Evolutionary conservation across 345 rosid genomes (phyloP).

Genomic region (Linum tenue): DNA sequence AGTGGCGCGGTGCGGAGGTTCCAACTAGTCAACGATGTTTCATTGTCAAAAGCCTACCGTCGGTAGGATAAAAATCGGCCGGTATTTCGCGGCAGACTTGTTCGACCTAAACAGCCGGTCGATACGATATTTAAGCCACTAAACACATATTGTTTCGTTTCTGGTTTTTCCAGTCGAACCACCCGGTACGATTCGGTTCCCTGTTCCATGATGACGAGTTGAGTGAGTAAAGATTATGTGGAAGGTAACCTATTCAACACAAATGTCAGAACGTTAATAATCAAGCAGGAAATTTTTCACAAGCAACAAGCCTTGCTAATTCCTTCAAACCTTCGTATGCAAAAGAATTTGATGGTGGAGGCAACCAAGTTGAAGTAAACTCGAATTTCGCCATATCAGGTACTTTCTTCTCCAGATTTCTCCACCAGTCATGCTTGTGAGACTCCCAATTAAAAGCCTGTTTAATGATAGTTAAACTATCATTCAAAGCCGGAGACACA

Average conservation of each 20-base stretch:
- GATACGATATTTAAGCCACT: too few relatives aligned
- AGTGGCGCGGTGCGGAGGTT: too few relatives aligned
- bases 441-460: slow-evolving; percentile 97
- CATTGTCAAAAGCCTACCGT: too few relatives aligned
- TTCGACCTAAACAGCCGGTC: too few relatives aligned
- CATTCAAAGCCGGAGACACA: slow-evolving; percentile 2
- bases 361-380: slow-evolving; percentile 82
- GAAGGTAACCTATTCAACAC: slow-evolving; percentile 66
- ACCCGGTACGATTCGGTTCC: too few relatives aligned
- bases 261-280: background rate
- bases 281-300: slow-evolving; percentile 3
- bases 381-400: slow-evolving; percentile 70
- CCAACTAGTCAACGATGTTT: too few relatives aligned
- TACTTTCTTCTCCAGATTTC: slow-evolving; percentile 59
- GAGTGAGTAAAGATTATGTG: slow-evolving; percentile 70
- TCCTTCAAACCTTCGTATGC: slow-evolving; percentile 61
- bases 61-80: too few relatives aligned
- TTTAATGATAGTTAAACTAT: too few relatives aligned
- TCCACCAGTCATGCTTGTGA: slow-evolving; percentile 85
- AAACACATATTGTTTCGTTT: too few relatives aligned
- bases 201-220: slow-evolving; percentile 74
- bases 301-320: background rate
- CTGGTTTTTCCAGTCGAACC: too few relatives aligned
- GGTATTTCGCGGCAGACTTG: too few relatives aligned
- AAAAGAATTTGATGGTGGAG: slow-evolving; percentile 66